Evolutionary conservation across 2,329 filamentous ascomycete species (phyloP).

Genomic region (Beauveria brongniartii): DNA sequence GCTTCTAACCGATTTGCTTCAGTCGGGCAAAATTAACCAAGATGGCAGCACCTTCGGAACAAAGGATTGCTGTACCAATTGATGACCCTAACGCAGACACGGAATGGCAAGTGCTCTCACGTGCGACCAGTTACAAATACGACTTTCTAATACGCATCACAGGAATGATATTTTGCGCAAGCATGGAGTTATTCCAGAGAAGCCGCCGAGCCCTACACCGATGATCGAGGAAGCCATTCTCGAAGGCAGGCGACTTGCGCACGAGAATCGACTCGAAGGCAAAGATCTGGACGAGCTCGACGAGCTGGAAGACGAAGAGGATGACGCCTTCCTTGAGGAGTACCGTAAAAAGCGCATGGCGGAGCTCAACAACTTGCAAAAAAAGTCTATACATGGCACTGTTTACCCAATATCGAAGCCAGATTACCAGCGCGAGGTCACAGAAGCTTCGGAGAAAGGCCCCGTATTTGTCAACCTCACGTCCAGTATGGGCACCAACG

Average conservation of each 20-base stretch:
- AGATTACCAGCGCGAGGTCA: slow-evolving; percentile 86
- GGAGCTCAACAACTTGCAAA: slow-evolving; percentile 67
- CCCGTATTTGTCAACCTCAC: slow-evolving; percentile 73
- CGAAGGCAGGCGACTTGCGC: slow-evolving; percentile 72
- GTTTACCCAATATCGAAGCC: slow-evolving; percentile 94
- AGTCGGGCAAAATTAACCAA: slow-evolving; percentile 1
- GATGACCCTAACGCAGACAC: slow-evolving; percentile 96
- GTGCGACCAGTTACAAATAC: background rate
- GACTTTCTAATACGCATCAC: slow-evolving; percentile 4
- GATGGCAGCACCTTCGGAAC: slow-evolving; percentile 56
- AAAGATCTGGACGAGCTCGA: slow-evolving; percentile 92
- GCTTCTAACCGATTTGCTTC: background rate
- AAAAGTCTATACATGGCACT: slow-evolving; percentile 74
- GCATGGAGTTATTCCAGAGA: slow-evolving; percentile 95
- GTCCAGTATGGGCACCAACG: slow-evolving; percentile 68
- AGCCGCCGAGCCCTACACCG: slow-evolving; percentile 87
- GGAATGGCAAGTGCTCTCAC: slow-evolving; percentile 63
- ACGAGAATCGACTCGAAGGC: slow-evolving; percentile 88
- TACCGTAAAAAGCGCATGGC: slow-evolving; percentile 84
- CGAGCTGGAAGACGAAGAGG: slow-evolving; percentile 90
- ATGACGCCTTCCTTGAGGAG: slow-evolving; percentile 80
- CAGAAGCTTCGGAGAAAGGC: slow-evolving; percentile 70
- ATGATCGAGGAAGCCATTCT: slow-evolving; percentile 91
- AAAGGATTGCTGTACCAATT: slow-evolving; percentile 71
- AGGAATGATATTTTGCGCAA: slow-evolving; percentile 99